phyloP scores from a whole-genome alignment of 768 basidiomycete species.

The Tulasnella sp. region DNA sequence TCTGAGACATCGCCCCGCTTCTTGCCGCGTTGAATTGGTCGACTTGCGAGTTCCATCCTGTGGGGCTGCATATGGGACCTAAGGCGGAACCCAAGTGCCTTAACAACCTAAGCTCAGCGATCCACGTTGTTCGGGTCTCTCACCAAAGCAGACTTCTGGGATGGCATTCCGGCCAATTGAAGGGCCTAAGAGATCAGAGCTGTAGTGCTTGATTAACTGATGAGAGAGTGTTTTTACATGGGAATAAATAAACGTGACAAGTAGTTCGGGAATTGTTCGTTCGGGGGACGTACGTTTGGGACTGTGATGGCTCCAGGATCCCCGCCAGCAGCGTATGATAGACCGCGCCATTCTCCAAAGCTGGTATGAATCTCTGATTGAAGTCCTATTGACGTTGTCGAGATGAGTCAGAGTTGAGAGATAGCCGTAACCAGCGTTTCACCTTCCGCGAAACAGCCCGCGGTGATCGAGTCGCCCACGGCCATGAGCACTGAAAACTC shows the following conservation, averaged over 20 bases:
- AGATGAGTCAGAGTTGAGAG: neutral
- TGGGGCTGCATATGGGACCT: conserved; percentile 11
- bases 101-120: neutral
- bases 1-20: conserved; percentile 20
- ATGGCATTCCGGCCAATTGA: conserved; percentile 20
- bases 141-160: conserved; percentile 24
- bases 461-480: conserved; percentile 34
- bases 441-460: conserved; percentile 28
- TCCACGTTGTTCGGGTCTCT: too few relatives aligned
- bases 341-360: conserved; percentile 25
- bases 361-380: conserved; percentile 18
- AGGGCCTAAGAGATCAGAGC: conserved; percentile 14
- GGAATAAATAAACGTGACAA: neutral
- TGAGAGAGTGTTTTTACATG: neutral
- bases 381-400: neutral
- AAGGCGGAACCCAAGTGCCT: neutral
- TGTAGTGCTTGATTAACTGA: conserved; percentile 24
- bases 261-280: too few relatives aligned
- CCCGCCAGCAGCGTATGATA: conserved; percentile 25
- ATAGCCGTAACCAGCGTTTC: neutral
- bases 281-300: conserved; percentile 24
- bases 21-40: conserved; percentile 23
- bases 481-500: conserved; percentile 31
- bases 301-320: conserved; percentile 25
- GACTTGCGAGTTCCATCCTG: conserved; percentile 21